A percentile compares a stretch with the other conserved stretches of the same genome.
These are phyloP conservation scores for Claviceps sorghi DNA, from an alignment of 2,329 filamentous ascomycete species.

Conservation along the genomic window DNA sequence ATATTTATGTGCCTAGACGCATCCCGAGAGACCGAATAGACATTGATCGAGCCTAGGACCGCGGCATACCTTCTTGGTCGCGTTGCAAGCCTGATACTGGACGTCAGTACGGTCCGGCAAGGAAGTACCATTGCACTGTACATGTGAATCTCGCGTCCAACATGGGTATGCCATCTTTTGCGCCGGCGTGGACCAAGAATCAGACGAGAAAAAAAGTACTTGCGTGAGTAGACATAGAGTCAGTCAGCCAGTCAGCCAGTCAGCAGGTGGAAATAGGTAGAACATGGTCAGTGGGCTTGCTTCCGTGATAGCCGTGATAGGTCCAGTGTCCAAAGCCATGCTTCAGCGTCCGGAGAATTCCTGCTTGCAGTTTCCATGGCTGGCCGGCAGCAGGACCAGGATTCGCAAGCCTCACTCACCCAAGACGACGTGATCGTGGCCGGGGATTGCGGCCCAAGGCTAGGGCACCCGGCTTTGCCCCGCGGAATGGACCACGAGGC, in stretches of 20 bases:
- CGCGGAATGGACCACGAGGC: not conserved
- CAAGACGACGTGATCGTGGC: not conserved
- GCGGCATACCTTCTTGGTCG: too few relatives aligned
- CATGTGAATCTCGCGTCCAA: too few relatives aligned
- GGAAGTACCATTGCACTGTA: too few relatives aligned
- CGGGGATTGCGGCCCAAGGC: slow-evolving; percentile 3
- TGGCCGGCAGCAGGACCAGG: not conserved
- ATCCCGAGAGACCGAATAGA: not conserved
- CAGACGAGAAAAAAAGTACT: not conserved
- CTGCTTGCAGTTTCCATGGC: not conserved
- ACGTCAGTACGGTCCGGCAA: too few relatives aligned
- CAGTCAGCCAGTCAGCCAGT: too few relatives aligned
- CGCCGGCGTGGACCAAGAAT: not conserved
- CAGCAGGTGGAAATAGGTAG: too few relatives aligned
- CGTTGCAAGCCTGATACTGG: too few relatives aligned
- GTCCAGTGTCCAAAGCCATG: not conserved
- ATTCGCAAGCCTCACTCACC: not conserved
- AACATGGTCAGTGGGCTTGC: not conserved
- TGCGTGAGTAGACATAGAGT: too few relatives aligned
- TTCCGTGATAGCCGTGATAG: too few relatives aligned
- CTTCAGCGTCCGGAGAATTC: not conserved
- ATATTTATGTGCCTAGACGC: not conserved
- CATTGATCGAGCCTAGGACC: not conserved
- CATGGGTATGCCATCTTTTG: too few relatives aligned
- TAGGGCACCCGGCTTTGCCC: slow-evolving; percentile 1